A percentile compares a stretch with the other conserved stretches of the same genome.
Evolutionary conservation across 768 basidiomycete genomes (phyloP).

Genomic region (Leccinum arenicola): DNA sequence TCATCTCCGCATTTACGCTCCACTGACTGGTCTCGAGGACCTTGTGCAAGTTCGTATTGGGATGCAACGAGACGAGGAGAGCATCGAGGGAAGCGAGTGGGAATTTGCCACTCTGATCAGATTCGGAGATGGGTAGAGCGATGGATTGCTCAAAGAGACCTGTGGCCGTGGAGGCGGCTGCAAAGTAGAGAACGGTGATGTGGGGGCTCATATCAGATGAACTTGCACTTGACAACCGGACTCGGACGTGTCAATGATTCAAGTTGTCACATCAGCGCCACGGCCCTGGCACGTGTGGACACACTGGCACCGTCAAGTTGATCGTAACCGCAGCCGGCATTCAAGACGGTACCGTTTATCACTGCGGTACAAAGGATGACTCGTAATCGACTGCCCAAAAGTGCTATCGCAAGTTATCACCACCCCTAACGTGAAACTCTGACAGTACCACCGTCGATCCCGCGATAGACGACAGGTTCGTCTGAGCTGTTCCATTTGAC

Average conservation of each 20-base stretch:
- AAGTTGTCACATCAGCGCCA: no score
- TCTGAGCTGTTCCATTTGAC: neutral
- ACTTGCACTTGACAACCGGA: no score
- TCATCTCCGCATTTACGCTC: slow-evolving; percentile 83
- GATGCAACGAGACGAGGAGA: slow-evolving; percentile 54
- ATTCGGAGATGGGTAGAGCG: slow-evolving; percentile 37
- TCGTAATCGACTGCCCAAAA: no score
- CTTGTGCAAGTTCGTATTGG: slow-evolving; percentile 45
- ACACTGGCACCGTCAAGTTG: no score
- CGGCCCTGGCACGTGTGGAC: no score
- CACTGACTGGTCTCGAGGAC: slow-evolving; percentile 64
- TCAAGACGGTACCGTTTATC: no score
- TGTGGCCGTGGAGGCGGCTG: slow-evolving; percentile 69
- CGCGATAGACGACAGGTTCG: neutral
- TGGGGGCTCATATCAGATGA: neutral
- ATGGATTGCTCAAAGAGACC: slow-evolving; percentile 54
- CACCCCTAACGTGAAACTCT: neutral
- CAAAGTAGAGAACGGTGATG: slow-evolving; percentile 53
- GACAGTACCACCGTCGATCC: neutral
- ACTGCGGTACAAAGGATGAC: no score
- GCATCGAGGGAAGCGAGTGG: slow-evolving; percentile 48
- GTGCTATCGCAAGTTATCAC: no score
- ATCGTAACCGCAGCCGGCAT: no score
- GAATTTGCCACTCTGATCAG: slow-evolving; percentile 18
- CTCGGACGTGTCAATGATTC: no score